Base-by-base conservation (phyloP, 2,329 filamentous ascomycete species). In the Pseudogymnoascus sp. region DNA sequence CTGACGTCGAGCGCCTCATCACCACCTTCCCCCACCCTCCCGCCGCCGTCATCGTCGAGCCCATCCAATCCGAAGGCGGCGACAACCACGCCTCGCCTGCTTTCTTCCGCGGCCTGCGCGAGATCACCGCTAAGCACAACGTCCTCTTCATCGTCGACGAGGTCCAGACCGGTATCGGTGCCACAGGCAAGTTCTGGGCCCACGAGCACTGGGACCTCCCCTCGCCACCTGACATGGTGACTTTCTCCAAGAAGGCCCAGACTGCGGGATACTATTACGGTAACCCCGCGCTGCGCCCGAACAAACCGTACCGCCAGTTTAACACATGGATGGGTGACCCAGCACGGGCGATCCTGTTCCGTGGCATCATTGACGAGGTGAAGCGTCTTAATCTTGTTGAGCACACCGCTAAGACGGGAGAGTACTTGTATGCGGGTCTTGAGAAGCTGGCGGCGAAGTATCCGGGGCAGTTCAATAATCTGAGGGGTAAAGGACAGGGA, bases 271-370 rank as follows among this genome's bases (percentile, higher is more conserved):
- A 91, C 79, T 93, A 90, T 78, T 93, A 84, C 72, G 87, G 87
- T 45, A 87, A 92, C 78, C 80, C 83, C n/a, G 83, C 83, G 49
- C 79, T 93, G 60, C 80, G 88, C 60, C 90, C 90, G 23, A 91
- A 92, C 76, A 90, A 90, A 78, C 86, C 90, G 31, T 92, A 92
- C 78, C 84, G 90, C 66, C 90, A 93, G 77, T 93, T 92, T 78
- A 92, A 92, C 78, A 92, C 89, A 65, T 92, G 89, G 89, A 91
- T 92, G 80, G 89, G 90, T 69, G 90, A 93, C 76, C 89, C 90
- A 62, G 86, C 88, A 38, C 86, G 88, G 65, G 88, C 88, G 14
- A 78, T 93, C 67, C 81, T 92, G 68, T 91, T 90, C 84, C 85
- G 87, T 67, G 86, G 86, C 68, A 91, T 93, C 74, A 84, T 92